Percentiles rank a stretch among this genome's conserved stretches.
These are phyloP conservation scores for Bolboschoenoplectus hybrid DNA, from an alignment of 202 grass and related monocot species.

Conservation along the genomic window DNA sequence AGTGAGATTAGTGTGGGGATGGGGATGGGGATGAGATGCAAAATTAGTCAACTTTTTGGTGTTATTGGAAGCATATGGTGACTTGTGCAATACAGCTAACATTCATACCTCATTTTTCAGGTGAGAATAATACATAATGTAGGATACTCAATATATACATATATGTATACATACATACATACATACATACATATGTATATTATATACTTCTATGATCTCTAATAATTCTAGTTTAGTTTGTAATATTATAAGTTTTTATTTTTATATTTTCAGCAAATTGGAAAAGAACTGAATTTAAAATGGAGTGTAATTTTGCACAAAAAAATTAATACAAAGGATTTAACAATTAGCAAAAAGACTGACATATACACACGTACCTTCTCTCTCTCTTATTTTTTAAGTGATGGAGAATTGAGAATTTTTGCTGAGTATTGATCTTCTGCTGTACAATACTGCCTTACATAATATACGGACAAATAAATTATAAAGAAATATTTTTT, in stretches of 20 bases:
- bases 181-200: no score
- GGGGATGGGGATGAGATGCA: neutral
- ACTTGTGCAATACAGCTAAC: conserved; percentile 28
- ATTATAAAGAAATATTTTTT: no score
- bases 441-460: no score
- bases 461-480: no score
- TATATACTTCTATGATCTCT: neutral
- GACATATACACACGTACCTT: neutral
- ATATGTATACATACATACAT: no score
- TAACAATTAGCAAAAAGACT: neutral
- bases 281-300: neutral
- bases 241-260: neutral
- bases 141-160: neutral
- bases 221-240: neutral
- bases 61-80: conserved; percentile 27
- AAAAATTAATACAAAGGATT: neutral
- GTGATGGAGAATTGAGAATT: no score
- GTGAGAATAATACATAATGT: neutral
- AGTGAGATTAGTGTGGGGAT: conserved; percentile 10
- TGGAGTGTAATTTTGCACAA: neutral
- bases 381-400: neutral
- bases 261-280: neutral
- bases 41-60: conserved; percentile 34
- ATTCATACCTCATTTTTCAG: conserved; percentile 30
- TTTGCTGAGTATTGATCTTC: no score